These are phyloP conservation scores for Thozetella sp. DNA, from an alignment of 495 filamentous ascomycete genomes.

Conservation along the genomic window DNA sequence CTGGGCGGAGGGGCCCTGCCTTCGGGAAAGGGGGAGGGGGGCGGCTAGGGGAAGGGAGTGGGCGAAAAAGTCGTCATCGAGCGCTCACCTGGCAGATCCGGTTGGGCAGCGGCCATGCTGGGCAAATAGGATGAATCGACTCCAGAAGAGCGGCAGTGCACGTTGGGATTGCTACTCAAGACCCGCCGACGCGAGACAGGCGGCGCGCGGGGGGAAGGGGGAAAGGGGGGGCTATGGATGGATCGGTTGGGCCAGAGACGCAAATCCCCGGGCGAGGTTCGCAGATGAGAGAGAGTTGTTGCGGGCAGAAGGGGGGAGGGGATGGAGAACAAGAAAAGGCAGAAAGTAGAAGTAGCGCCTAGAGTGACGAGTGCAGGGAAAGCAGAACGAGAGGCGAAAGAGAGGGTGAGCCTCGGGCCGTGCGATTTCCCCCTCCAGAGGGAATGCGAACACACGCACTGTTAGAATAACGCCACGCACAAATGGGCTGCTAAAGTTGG, in stretches of 20 bases:
- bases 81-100: constrained; percentile 31
- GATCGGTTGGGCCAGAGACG: too few species aligned
- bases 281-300: background rate
- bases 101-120: constrained; percentile 30
- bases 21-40: background rate
- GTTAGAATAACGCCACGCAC: background rate
- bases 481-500: too few species aligned
- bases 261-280: background rate
- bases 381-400: background rate
- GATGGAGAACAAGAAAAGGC: background rate
- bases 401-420: background rate
- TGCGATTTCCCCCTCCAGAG: background rate
- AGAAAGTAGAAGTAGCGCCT: background rate
- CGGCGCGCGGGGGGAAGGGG: background rate
- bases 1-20: background rate
- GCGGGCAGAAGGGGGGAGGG: background rate
- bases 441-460: background rate
- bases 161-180: constrained; percentile 6
- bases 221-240: background rate
- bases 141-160: constrained; percentile 4
- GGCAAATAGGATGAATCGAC: constrained; percentile 7
- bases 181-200: constrained; percentile 5
- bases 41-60: constrained; percentile 4
- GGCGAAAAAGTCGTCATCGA: constrained; percentile 9
- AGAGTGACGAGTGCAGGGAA: background rate